Evolutionary conservation across 2,329 filamentous ascomycete genomes (phyloP).

Genomic region (Elsinoe perseae): DNA sequence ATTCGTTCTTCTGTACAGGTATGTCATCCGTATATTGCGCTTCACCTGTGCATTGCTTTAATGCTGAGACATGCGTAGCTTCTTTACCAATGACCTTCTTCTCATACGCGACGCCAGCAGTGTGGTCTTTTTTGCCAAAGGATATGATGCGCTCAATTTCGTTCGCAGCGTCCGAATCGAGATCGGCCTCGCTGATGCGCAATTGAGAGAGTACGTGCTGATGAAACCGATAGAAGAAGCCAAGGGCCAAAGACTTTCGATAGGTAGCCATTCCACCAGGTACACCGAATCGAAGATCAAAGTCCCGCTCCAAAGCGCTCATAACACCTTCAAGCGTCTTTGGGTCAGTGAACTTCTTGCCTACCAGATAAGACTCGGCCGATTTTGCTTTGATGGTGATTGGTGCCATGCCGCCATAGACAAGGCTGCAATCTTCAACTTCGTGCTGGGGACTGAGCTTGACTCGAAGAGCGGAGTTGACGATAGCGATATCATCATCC

Average conservation of each 20-base stretch:
- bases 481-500: slow-evolving; percentile 97
- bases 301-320: slow-evolving; percentile 81
- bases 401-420: slow-evolving; percentile 93
- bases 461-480: slow-evolving; percentile 76
- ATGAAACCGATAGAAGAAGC: slow-evolving; percentile 97
- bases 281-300: slow-evolving; percentile 80
- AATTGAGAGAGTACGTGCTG: slow-evolving; percentile 71
- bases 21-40: slow-evolving; percentile 97
- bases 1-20: slow-evolving; percentile 74
- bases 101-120: slow-evolving; percentile 67
- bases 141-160: slow-evolving; percentile 86
- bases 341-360: slow-evolving; percentile 71
- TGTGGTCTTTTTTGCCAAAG: slow-evolving; percentile 67
- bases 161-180: slow-evolving; percentile 66
- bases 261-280: slow-evolving; percentile 98
- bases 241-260: slow-evolving; percentile 77
- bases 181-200: slow-evolving; percentile 38
- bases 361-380: slow-evolving; percentile 64
- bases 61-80: slow-evolving; percentile 77
- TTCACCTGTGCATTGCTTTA: slow-evolving; percentile 90
- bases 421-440: slow-evolving; percentile 68
- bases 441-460: slow-evolving; percentile 59
- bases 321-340: slow-evolving; percentile 83
- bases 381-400: slow-evolving; percentile 81
- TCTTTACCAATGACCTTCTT: slow-evolving; percentile 77